Evolutionary conservation across 768 basidiomycete species (phyloP), one percentile per base, ranked within the genome.

Genomic region (Suillus placidus): DNA sequence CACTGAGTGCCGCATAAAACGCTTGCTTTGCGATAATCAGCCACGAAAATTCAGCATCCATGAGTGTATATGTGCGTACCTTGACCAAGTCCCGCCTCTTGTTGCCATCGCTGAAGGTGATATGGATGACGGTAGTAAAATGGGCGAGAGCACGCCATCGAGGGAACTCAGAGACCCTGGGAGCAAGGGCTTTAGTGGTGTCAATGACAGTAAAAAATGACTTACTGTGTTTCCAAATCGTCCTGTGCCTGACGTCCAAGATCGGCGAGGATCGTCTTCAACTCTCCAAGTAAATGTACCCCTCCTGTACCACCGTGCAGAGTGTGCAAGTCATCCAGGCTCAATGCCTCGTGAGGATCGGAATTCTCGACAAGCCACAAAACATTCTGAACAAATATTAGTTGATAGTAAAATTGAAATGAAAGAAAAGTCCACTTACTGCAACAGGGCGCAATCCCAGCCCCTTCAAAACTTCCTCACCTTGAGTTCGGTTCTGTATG

Each of bases 311-410:
- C 82, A 47, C 65, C 66, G 52, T 74, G 54, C 64, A 78, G 69
- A 16, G 69, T 68, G 68, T 83, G 83, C 34, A 83, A 73, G 3
- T 72, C 68, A 66, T 84, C 82, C 64, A 75, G 81, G 18, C 77
- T 77, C 0, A 77, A 30, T 52, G 78, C 76, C 6, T 56, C 23
- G 62, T 78, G 68, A 26, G 77, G 75, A 65, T 82, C 79, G 10
- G 76, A 79, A 63, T 76, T 54, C n/a, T 58, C 56, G 10, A 83
- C 43, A 0, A 37, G 55, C 80, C 80, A 82, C 65, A 82, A 82
- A 12, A 75, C 76, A 72, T 80, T 83, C 80, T 82, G 37, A 12
- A 34, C 0, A 18, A 10, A 12, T 35, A 34, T 61, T 20, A 47
- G 61, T 58, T 14, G n/a, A 49, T n/a, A n/a, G n/a, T n/a, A n/a